Evolutionary conservation across 116 monocot genomes (phyloP).

Genomic region (Phalaenopsis hybrid): DNA sequence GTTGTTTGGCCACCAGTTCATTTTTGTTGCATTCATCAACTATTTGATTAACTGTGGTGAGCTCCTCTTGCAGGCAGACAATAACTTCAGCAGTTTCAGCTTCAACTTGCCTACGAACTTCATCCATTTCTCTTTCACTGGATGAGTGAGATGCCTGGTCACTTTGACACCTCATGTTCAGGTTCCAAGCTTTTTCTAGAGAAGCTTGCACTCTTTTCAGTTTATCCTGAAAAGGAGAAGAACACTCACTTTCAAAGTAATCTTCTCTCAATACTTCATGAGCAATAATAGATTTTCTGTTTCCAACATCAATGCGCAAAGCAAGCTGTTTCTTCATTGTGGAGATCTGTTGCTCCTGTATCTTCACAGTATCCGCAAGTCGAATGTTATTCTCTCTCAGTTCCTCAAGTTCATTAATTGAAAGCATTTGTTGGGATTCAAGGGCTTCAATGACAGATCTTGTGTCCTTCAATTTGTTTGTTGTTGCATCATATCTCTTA

Average conservation of each 20-base stretch:
- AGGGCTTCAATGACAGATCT: constrained; percentile 69
- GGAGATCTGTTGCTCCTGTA: constrained; percentile 39
- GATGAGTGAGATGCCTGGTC: constrained; percentile 39
- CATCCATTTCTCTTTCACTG: constrained; percentile 72
- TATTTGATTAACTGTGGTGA: constrained; percentile 40
- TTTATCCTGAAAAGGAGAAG: constrained; percentile 49
- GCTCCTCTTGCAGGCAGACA: constrained; percentile 82
- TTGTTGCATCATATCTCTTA: constrained; percentile 26
- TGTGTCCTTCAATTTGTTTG: constrained; percentile 48
- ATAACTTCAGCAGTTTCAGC: constrained; percentile 87
- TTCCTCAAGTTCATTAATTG: constrained; percentile 56
- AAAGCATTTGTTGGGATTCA: constrained; percentile 55
- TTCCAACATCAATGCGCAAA: constrained; percentile 7
- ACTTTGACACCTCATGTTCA: constrained; percentile 42
- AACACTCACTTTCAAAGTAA: constrained; percentile 36
- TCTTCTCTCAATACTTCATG: constrained; percentile 11
- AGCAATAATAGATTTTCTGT: constrained; percentile 8
- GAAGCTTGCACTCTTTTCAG: constrained; percentile 62
- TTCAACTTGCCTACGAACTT: constrained; percentile 73
- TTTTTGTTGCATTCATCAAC: constrained; percentile 42
- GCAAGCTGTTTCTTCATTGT: constrained; percentile 26
- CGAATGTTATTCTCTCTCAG: constrained; percentile 30
- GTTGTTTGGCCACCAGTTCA: constrained; percentile 29
- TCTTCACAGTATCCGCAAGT: constrained; percentile 20
- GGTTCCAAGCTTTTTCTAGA: constrained; percentile 41